Evolutionary conservation across 345 rosid genomes (phyloP), one percentile per base, ranked within the genome.

Genomic region (Luvunga scandens): DNA sequence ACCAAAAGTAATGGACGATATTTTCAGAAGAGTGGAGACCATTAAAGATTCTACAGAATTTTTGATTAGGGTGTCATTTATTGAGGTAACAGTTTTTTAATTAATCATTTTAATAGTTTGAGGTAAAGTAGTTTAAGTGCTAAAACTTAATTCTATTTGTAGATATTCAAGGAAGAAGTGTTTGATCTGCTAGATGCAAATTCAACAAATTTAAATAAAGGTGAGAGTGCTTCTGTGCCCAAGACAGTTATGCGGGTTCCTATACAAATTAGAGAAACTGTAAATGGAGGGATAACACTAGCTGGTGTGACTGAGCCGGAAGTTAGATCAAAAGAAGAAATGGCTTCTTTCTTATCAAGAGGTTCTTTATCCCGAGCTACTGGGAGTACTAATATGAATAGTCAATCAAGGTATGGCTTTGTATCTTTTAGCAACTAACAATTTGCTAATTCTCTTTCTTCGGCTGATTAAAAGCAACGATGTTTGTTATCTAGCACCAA

Each of bases 111-210:
- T 45, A 53, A 45, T 19, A 53, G 22, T 53, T 25, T 56, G 28
- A 50, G 30, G 56, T 63, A 4, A 48, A 12, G 39, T 34, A 42
- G 21, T 48, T 3, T 24, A 2, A 33, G 38, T 60, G 18, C 75
- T 83, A 27, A 78, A 71, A 16, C 18, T 7, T 45, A 4, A 28
- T 73, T 19, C 62, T 42, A 4, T n/a, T 75, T 74, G 53, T 85
- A 96, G 98, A 96, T 96, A 72, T 94, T 96, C 72, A 96, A 96
- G 85, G 98, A 94, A 83, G 99, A 96, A 84, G 98, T 94, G 42
- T 94, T 92, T 25, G 98, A 96, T 82, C 83, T 96, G 82, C 91
- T 96, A 9, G 99, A 96, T 76, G 73, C 89, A 2, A 90, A 88
- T 84, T 83, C 92, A 1, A 25, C 80, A 2, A 73, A 78, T 30